Conservation (phyloP, 192 early-diverging fungal species). For the Cladochytrium replicatum region DNA sequence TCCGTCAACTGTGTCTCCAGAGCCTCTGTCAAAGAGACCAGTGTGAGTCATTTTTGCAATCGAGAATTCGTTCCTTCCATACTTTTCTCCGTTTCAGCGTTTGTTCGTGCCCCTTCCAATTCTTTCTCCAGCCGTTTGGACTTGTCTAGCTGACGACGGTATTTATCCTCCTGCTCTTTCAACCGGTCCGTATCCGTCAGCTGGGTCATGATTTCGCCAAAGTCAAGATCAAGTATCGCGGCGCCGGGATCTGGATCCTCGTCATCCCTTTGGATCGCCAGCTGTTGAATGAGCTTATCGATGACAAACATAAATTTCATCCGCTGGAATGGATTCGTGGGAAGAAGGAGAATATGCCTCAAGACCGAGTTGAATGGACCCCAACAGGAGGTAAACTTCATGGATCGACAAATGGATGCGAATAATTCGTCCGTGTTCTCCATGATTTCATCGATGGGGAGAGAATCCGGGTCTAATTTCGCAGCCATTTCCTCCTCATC, state of each 20-base stretch:
- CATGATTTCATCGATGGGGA: slow-evolving; percentile 15
- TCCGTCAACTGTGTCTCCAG: no score
- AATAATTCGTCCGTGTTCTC: slow-evolving; percentile 10
- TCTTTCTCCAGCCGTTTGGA: slow-evolving; percentile 36
- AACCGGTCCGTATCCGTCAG: slow-evolving; percentile 23
- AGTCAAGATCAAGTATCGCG: slow-evolving; percentile 25
- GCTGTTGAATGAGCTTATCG: slow-evolving; percentile 40
- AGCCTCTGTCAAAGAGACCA: no score
- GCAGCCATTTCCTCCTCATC: slow-evolving; percentile 34
- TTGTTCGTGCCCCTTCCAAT: slow-evolving; percentile 9
- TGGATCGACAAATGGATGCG: slow-evolving; percentile 11
- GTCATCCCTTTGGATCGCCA: slow-evolving; percentile 27
- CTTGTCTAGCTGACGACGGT: slow-evolving; percentile 26
- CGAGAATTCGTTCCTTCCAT: not conserved
- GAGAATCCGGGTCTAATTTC: slow-evolving; percentile 6
- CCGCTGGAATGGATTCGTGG: slow-evolving; percentile 33
- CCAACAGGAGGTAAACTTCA: slow-evolving; percentile 22
- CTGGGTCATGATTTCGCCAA: slow-evolving; percentile 23
- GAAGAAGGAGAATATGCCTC: slow-evolving; percentile 30
- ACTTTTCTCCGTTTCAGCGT: slow-evolving; percentile 2
- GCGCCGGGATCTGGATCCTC: slow-evolving; percentile 38
- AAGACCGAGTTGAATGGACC: slow-evolving; percentile 19
- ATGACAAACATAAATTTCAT: slow-evolving; percentile 41
- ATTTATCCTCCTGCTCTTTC: slow-evolving; percentile 29
- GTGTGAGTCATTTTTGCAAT: not conserved